phyloP scores from a whole-genome alignment of 306 rosid species.

The Ammopiptanthus mongolicus region DNA sequence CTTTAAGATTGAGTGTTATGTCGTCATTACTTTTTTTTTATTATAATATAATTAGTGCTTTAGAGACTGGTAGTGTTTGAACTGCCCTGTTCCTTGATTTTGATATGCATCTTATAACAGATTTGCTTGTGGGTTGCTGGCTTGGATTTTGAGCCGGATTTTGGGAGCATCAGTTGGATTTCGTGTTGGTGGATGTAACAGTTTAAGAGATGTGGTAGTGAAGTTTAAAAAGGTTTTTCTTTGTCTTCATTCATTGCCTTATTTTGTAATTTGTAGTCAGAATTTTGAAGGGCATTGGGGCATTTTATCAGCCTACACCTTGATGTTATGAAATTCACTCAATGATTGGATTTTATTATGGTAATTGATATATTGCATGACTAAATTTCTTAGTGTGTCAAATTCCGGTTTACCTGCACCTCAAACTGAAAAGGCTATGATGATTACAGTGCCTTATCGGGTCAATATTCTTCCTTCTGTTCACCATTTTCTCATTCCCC shows the following conservation, averaged over 20 bases:
- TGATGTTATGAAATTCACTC: background rate
- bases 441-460: background rate
- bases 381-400: background rate
- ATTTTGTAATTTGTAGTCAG: background rate
- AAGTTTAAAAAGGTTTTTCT: slow-evolving; percentile 74
- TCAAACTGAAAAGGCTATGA: background rate
- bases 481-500: background rate
- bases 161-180: slow-evolving; percentile 75
- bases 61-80: background rate
- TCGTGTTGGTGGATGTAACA: slow-evolving; percentile 76
- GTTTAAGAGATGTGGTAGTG: slow-evolving; percentile 67
- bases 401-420: background rate
- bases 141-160: slow-evolving; percentile 72
- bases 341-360: background rate
- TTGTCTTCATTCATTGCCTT: slow-evolving; percentile 20
- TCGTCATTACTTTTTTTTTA: background rate
- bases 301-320: background rate
- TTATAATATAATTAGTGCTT: background rate
- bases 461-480: background rate
- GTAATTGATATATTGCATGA: background rate
- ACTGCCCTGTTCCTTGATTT: slow-evolving; percentile 6
- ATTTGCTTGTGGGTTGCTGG: slow-evolving; percentile 51
- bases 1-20: background rate
- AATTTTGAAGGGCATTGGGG: background rate
- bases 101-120: slow-evolving; percentile 38